Conservation (phyloP, 768 basidiomycete species). For the Hypsizygus marmoreus region DNA sequence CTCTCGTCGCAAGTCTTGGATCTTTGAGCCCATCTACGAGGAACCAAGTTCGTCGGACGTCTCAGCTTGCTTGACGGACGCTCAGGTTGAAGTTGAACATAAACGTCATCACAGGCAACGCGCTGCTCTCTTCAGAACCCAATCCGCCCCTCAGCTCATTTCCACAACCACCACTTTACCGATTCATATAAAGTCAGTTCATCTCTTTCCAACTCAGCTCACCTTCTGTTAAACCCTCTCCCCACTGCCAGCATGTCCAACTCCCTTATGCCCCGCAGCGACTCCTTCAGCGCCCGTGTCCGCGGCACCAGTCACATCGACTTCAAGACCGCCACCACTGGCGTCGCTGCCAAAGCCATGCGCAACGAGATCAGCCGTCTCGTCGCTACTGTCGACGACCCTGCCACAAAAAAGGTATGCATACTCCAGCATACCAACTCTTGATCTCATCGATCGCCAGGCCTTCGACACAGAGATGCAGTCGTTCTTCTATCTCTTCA, state of each 20-base stretch:
- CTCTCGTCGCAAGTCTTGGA: conserved; percentile 32
- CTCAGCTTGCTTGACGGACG: conserved; percentile 23
- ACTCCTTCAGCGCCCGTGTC: conserved; percentile 70
- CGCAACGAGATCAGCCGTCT: conserved; percentile 96
- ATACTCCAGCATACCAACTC: conserved; percentile 4
- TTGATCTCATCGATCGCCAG: conserved; percentile 39
- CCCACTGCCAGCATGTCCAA: conserved; percentile 47
- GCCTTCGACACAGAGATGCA: conserved; percentile 96
- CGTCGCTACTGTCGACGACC: conserved; percentile 83
- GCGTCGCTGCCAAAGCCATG: conserved; percentile 94
- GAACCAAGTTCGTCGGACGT: conserved; percentile 41
- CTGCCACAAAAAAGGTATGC: conserved; percentile 76
- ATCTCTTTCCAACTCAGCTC: conserved; percentile 11
- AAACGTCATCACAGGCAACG: conserved; percentile 68
- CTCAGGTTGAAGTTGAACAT: conserved; percentile 25
- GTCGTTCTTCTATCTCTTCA: conserved; percentile 94
- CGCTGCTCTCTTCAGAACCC: conserved; percentile 41
- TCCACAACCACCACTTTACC: conserved; percentile 54
- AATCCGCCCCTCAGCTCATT: conserved; percentile 61
- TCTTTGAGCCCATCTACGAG: conserved; percentile 53
- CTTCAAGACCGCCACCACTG: conserved; percentile 97
- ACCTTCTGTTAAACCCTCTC: conserved; percentile 16
- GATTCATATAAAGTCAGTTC: conserved; percentile 36
- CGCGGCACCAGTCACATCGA: conserved; percentile 85
- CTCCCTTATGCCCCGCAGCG: conserved; percentile 60